Base-by-base conservation (phyloP, 2,329 filamentous ascomycete species). In the Arthroderma sp. region DNA sequence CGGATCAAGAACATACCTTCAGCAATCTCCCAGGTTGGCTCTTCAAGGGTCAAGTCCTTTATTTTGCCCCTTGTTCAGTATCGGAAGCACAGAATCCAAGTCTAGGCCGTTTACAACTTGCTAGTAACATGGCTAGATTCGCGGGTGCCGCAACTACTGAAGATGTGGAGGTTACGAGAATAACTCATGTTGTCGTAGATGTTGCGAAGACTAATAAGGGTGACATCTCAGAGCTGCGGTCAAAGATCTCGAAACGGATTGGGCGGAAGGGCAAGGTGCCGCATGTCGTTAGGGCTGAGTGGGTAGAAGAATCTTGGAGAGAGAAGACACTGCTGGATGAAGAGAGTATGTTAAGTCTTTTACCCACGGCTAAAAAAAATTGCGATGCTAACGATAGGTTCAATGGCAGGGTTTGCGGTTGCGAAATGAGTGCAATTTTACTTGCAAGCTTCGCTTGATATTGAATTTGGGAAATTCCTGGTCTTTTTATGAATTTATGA, bases 271-370 rank as follows among this genome's bases (percentile, higher is more conserved):
- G 58, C 43, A 65, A 57, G 39, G 63, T 87, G 32, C 85, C 88
- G 0, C 71, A 85, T 51, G 64, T 89, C 5, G 82, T 95, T 2
- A 74, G 67, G 0, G 60, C 71, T 6, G 68, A 69, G 9, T 98
- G 91, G 91, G 65, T 95, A 0, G 73, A 80, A 42, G 78, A 83
- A 43, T 85, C 84, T 55, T 94, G 88, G 86, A 70, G 69, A 47
- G 85, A 89, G 59, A 73, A 71, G 51, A 94, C 86, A 1, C 57
- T 83, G 49, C 60, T 95, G 39, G 86, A 94, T 52, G 89, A 95
- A 65, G 85, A 89, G 55, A 64, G 67, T 66, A 55, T 50, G 61
- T 54, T 22, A 22, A 22, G 3, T 3, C 15, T 22, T 22, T 22
- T 22, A 22, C 15, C 15, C 15, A 22, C 3, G 15, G 15, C 15